Evolutionary conservation across 345 rosid genomes (phyloP).

Genomic region (Lumnitzera racemosa): DNA sequence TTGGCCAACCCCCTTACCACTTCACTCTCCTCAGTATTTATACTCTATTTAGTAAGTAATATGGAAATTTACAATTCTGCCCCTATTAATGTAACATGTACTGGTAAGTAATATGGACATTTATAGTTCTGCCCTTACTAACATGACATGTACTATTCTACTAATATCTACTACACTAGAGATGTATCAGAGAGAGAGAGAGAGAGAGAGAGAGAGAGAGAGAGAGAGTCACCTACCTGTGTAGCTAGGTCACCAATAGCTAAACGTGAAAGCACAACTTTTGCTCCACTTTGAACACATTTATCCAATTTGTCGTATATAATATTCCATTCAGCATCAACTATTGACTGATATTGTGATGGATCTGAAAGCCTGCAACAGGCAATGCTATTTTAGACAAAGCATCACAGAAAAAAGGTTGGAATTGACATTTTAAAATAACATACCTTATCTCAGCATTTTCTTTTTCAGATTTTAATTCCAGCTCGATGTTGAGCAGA

Average conservation of each 20-base stretch:
- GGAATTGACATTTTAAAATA: conserved; percentile 1
- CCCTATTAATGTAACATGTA: too few relatives aligned
- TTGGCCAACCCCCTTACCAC: too few relatives aligned
- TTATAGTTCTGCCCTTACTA: too few relatives aligned
- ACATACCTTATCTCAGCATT: conserved; percentile 92
- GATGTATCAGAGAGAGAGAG: too few relatives aligned
- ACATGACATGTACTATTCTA: too few relatives aligned
- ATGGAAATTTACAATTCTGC: too few relatives aligned
- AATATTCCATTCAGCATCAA: conserved; percentile 99
- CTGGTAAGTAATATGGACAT: too few relatives aligned
- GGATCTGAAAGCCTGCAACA: conserved; percentile 83
- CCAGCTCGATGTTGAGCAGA: conserved; percentile 81
- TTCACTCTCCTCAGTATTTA: too few relatives aligned
- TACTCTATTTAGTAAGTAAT: too few relatives aligned
- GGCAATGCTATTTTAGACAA: background rate
- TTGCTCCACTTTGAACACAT: conserved; percentile 89
- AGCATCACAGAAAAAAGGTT: background rate
- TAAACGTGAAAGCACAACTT: conserved; percentile 92
- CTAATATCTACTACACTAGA: too few relatives aligned
- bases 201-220: too few relatives aligned
- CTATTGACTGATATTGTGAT: conserved; percentile 93
- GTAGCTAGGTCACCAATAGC: conserved; percentile 99
- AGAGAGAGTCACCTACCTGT: conserved; percentile 37
- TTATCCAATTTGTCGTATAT: conserved; percentile 97
- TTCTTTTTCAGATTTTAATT: conserved; percentile 98